Evolutionary conservation across 1,284 basidiomycete species (phyloP).

Genomic region (Austroboletus novae-zelandiae): DNA sequence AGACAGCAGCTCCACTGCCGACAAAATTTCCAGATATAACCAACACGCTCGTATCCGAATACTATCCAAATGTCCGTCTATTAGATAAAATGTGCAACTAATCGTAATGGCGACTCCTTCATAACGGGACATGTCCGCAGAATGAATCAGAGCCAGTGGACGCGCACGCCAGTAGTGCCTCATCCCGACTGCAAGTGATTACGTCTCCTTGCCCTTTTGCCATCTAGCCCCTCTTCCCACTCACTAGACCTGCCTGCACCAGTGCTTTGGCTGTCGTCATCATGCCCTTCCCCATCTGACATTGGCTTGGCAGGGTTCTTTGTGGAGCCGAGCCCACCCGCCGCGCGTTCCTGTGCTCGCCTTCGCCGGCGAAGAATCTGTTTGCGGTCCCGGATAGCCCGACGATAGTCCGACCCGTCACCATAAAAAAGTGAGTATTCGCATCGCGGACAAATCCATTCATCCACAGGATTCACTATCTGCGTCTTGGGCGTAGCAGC

Average conservation of each 20-base stretch:
- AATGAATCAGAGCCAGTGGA: conserved; percentile 12
- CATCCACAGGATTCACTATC: conserved; percentile 65
- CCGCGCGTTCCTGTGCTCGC: conserved; percentile 76
- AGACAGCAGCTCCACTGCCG: conserved; percentile 1
- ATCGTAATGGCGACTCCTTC: conserved; percentile 27
- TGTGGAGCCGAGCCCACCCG: conserved; percentile 36
- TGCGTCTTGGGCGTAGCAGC: conserved; percentile 33
- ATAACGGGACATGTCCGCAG: conserved; percentile 12
- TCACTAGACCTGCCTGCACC: conserved; percentile 26
- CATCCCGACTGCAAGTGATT: conserved; percentile 32
- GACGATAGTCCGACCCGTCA: conserved; percentile 59
- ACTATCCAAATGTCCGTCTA: conserved; percentile 35
- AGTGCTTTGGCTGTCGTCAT: conserved; percentile 30
- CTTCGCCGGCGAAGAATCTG: conserved; percentile 73
- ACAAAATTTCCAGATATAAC: conserved; percentile 23
- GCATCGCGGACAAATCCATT: conserved; percentile 89
- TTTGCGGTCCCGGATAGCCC: conserved; percentile 72
- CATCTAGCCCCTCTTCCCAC: conserved; percentile 32
- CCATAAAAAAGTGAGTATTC: conserved; percentile 86
- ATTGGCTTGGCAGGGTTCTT: conserved; percentile 31
- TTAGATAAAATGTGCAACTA: conserved; percentile 30
- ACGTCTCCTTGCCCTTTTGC: conserved; percentile 27
- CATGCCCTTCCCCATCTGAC: conserved; percentile 37
- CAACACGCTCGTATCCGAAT: conserved; percentile 12
- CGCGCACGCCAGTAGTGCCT: conserved; percentile 8